These are phyloP conservation scores for Penicillium canariense DNA, from an alignment of 495 filamentous ascomycete genomes.

Conservation along the genomic window DNA sequence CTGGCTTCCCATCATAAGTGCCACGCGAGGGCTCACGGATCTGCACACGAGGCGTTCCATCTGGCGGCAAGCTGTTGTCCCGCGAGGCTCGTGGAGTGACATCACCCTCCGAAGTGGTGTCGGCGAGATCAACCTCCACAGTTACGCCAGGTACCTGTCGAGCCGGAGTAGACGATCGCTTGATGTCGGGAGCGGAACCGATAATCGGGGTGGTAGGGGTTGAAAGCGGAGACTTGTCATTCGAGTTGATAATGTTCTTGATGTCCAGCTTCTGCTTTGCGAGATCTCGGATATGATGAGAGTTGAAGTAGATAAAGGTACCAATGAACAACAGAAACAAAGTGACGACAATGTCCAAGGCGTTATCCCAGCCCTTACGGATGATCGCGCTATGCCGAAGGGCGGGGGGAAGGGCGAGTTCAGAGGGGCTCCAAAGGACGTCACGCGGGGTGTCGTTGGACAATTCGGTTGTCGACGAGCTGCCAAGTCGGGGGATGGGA, in stretches of 20 bases:
- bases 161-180: constrained; percentile 23
- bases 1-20: constrained; percentile 37
- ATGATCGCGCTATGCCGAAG: constrained; percentile 52
- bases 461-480: constrained; percentile 27
- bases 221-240: constrained; percentile 42
- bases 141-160: constrained; percentile 32
- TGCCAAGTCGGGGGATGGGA: constrained; percentile 37
- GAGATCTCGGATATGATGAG: constrained; percentile 45
- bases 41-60: constrained; percentile 34
- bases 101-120: constrained; percentile 22
- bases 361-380: constrained; percentile 52
- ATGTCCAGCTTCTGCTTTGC: constrained; percentile 53
- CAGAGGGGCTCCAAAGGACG: constrained; percentile 37
- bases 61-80: constrained; percentile 17
- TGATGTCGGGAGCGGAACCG: constrained; percentile 27
- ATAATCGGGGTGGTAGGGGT: constrained; percentile 44
- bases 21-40: constrained; percentile 46
- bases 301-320: constrained; percentile 52
- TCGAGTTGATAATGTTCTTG: constrained; percentile 49
- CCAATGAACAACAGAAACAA: constrained; percentile 43
- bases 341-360: constrained; percentile 50
- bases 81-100: constrained; percentile 27
- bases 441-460: constrained; percentile 46
- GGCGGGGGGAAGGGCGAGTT: constrained; percentile 45
- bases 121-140: constrained; percentile 33